Base-by-base conservation (phyloP, 2,329 filamentous ascomycete species). In the Calonectria honghensis region DNA sequence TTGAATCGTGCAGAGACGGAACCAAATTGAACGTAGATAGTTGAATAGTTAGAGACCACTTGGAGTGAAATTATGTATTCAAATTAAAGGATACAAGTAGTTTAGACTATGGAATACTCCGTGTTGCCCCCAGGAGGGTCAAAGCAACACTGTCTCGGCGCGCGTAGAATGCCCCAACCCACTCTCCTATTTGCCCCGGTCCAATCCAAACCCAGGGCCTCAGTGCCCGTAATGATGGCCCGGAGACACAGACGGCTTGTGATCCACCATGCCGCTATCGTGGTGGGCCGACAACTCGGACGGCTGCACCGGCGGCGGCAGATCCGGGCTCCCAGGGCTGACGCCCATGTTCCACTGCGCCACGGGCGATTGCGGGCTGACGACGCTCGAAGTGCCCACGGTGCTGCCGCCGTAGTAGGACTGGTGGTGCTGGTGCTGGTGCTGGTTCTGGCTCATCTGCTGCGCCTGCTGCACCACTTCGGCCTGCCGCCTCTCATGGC, bases 391-490 rank as follows among this genome's bases (percentile, higher is more conserved):
- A 20, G 24, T 31, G 14, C 65, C 65, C 24, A 54, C 35, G 16
- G 65, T 68, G 50, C 50, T 68, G 35, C 65, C 32, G n/a, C 65
- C 65, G 24, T 68, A 68, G 50, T 31, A 45, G 14, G 65, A 68
- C 6, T 57, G 50, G 54, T 63, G 32, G 6, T 32, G 32, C 6
- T 59, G 52, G 10, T 59, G 54, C 2, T 29, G n/a, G n/a, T n/a
- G 16, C 3, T 57, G 31, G 16, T 57, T 31, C 31, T 67, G 50
- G 32, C 57, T 59, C 59, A 50, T 51, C 20, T 72, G 64, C 27
- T 64, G 61, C 0, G 61, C 61, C 41, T 48, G 61, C 16, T 64
- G 61, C 16, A 29, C 70, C 27, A 52, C 59, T 63, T 68, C 14
- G 4, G 54, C 31, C 35, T 41, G 59, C 16, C 52, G 65, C 48